Conservation (phyloP, 2,329 filamentous ascomycete species). For the Pseudogymnoascus sp. region DNA sequence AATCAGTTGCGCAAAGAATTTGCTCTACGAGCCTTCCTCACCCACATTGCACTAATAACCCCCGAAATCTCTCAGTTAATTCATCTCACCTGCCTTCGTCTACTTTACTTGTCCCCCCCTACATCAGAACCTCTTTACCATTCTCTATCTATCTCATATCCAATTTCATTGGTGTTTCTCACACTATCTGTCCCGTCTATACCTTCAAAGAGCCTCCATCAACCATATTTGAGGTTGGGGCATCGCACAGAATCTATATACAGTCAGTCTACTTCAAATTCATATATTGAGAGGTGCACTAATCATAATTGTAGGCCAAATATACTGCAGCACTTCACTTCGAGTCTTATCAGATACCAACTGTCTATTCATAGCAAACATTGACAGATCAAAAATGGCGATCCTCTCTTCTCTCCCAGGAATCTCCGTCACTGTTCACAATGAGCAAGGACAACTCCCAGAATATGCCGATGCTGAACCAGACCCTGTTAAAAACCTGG, state of each 20-base stretch:
- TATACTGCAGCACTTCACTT: background rate
- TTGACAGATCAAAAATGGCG: background rate
- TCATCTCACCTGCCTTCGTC: background rate
- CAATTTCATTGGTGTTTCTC: background rate
- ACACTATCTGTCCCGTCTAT: background rate
- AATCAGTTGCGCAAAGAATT: too few relatives aligned
- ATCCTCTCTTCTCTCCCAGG: background rate
- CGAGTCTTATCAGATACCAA: background rate
- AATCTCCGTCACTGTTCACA: background rate
- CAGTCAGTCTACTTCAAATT: background rate
- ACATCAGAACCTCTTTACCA: background rate
- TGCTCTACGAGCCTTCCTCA: background rate
- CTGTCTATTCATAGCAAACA: background rate
- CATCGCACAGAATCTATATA: background rate
- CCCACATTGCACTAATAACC: background rate
- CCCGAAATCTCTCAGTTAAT: background rate
- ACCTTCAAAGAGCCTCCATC: background rate
- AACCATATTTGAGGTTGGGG: background rate
- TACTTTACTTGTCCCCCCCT: too few relatives aligned
- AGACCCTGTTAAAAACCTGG: background rate
- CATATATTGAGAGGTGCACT: background rate
- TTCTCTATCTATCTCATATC: background rate
- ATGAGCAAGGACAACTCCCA: background rate
- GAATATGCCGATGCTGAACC: background rate
- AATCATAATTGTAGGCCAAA: background rate